phyloP scores from a whole-genome alignment of 371 early-diverging fungal genomes.

The Rhizomucor miehei region DNA sequence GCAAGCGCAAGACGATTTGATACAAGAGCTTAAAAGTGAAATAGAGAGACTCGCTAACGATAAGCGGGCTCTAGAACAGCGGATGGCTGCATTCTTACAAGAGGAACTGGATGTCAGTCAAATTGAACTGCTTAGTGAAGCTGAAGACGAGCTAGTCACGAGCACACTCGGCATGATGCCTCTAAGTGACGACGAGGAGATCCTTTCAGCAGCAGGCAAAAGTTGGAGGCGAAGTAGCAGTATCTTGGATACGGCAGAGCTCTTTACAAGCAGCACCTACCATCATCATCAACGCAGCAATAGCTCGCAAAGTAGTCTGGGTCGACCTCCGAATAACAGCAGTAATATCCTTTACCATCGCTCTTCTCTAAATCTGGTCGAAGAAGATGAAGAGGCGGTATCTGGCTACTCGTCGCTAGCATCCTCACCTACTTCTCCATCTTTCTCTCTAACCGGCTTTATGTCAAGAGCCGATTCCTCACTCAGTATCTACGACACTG shows the following conservation, averaged over 20 bases:
- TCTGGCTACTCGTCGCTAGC: slow-evolving; percentile 12
- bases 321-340: slow-evolving; percentile 1
- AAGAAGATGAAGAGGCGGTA: slow-evolving; percentile 14
- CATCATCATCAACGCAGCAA: background rate
- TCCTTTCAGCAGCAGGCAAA: slow-evolving; percentile 1
- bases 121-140: slow-evolving; percentile 2
- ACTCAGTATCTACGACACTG: background rate
- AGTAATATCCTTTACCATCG: background rate
- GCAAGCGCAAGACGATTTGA: background rate
- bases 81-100: slow-evolving; percentile 15
- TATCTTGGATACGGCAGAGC: slow-evolving; percentile 1
- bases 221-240: slow-evolving; percentile 9
- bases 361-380: slow-evolving; percentile 9
- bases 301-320: background rate
- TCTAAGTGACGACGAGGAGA: background rate
- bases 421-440: slow-evolving; percentile 7
- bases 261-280: no score
- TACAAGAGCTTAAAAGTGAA: background rate
- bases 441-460: background rate
- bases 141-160: slow-evolving; percentile 3
- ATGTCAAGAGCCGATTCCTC: background rate
- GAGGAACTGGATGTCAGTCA: slow-evolving; percentile 11
- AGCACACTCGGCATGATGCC: slow-evolving; percentile 2
- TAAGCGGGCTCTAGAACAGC: slow-evolving; percentile 10
- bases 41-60: slow-evolving; percentile 8